Conservation (phyloP, 148 eudicot genomes). For the Simmondsia chinensis region DNA sequence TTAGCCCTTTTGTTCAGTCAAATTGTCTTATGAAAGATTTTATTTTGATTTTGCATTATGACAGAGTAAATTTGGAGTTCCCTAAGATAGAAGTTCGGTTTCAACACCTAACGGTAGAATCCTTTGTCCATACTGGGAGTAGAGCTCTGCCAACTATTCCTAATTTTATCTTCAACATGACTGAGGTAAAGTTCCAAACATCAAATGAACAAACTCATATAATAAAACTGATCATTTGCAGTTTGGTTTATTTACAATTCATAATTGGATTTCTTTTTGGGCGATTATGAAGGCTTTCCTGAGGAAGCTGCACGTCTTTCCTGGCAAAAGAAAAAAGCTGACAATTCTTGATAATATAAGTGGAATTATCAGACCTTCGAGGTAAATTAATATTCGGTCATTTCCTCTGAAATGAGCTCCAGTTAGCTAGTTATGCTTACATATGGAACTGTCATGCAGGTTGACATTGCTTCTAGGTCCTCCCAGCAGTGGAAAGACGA, state of each 20-base stretch:
- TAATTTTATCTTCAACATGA: conserved; percentile 77
- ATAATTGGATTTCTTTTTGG: conserved; percentile 1
- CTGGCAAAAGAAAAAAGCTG: conserved; percentile 56
- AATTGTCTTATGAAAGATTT: not conserved
- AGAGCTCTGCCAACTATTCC: conserved; percentile 94
- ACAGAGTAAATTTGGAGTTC: conserved; percentile 80
- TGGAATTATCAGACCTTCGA: conserved; percentile 88
- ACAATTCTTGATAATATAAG: conserved; percentile 72
- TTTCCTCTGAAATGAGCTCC: not conserved
- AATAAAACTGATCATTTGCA: too few relatives aligned
- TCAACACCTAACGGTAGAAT: conserved; percentile 67
- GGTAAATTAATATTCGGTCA: conserved; percentile 24
- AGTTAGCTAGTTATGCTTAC: conserved; percentile 1
- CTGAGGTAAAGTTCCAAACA: conserved; percentile 56
- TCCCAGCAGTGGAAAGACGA: conserved; percentile 95
- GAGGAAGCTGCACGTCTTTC: conserved; percentile 57
- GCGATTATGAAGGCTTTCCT: conserved; percentile 52
- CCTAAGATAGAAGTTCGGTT: conserved; percentile 90
- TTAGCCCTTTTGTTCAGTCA: not conserved
- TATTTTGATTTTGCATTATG: conserved; percentile 3
- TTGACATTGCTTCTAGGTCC: conserved; percentile 93
- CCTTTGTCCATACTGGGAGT: conserved; percentile 77
- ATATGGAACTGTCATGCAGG: conserved; percentile 23
- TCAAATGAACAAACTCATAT: too few relatives aligned
- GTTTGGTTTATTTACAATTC: not conserved